Evolutionary conservation across 2,329 filamentous ascomycete species (phyloP).

Genomic region (Microthyrium microscopicum): DNA sequence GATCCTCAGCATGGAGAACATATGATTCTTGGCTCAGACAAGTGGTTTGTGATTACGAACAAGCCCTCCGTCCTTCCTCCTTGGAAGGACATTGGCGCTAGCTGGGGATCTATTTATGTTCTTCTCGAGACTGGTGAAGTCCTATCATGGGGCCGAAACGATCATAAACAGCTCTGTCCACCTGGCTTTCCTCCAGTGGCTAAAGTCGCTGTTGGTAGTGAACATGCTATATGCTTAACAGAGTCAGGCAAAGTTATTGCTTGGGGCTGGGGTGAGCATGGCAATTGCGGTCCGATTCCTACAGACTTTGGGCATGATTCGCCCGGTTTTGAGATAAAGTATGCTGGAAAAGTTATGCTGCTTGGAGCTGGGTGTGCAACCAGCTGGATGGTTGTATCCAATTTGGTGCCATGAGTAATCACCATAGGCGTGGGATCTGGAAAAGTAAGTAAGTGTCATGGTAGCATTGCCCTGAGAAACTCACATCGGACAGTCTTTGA

Average conservation of each 20-base stretch:
- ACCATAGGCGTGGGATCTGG: too few species aligned
- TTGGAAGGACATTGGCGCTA: conserved; percentile 57
- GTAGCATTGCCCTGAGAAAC: too few species aligned
- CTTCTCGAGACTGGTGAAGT: conserved; percentile 44
- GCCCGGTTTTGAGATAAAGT: conserved; percentile 18
- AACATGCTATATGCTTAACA: conserved; percentile 67
- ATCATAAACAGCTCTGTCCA: conserved; percentile 67
- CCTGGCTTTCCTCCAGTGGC: conserved; percentile 39
- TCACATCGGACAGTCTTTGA: too few species aligned
- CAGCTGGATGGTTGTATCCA: conserved; percentile 72
- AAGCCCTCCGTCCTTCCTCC: conserved; percentile 35
- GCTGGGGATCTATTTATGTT: conserved; percentile 71
- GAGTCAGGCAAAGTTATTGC: conserved; percentile 50
- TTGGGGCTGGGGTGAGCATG: conserved; percentile 97
- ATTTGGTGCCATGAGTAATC: too few species aligned
- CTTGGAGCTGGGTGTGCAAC: conserved; percentile 84
- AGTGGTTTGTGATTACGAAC: conserved; percentile 46
- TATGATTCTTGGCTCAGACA: conserved; percentile 55
- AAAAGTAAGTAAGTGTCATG: too few species aligned
- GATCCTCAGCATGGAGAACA: conserved; percentile 39
- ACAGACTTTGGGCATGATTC: too few species aligned
- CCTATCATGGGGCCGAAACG: conserved; percentile 64
- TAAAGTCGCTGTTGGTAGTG: conserved; percentile 67
- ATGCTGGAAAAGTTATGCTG: conserved; percentile 31
- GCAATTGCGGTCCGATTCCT: conserved; percentile 73